These are phyloP conservation scores for Aspergillus intermedius DNA, from an alignment of 2,329 filamentous ascomycete species.

Conservation along the genomic window DNA sequence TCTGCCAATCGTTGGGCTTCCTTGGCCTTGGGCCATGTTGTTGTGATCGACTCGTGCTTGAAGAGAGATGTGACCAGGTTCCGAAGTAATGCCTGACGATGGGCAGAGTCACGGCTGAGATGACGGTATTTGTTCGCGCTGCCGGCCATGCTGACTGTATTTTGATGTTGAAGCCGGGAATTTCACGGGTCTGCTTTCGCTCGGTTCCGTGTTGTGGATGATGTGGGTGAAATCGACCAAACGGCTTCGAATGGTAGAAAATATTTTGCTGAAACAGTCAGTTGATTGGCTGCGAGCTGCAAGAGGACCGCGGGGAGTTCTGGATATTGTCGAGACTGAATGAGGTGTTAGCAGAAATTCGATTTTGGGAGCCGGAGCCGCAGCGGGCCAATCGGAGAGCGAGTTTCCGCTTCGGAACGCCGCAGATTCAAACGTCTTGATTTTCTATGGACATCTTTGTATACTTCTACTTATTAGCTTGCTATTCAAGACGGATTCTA, in stretches of 20 bases:
- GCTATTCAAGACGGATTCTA: not conserved
- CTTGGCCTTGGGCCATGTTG: constrained; percentile 94
- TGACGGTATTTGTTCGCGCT: constrained; percentile 83
- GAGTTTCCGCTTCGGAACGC: constrained; percentile 15
- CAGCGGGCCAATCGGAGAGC: constrained; percentile 29
- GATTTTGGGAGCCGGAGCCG: constrained; percentile 13
- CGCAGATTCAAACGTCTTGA: not conserved
- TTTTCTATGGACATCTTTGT: not conserved
- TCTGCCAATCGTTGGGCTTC: constrained; percentile 91
- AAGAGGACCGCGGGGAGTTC: not conserved
- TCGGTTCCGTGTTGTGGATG: not conserved
- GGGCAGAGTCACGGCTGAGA: constrained; percentile 75
- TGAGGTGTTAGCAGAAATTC: constrained; percentile 23
- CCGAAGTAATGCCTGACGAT: constrained; percentile 85
- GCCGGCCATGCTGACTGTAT: constrained; percentile 62
- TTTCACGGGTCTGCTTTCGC: constrained; percentile 1
- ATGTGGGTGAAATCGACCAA: too few relatives aligned
- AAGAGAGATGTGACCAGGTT: constrained; percentile 95
- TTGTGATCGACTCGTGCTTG: constrained; percentile 85
- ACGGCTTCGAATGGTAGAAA: too few relatives aligned
- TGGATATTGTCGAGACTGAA: not conserved
- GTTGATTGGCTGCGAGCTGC: not conserved
- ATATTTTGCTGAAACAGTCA: not conserved
- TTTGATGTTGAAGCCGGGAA: not conserved
- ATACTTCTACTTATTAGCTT: not conserved